phyloP scores from a whole-genome alignment of 2,329 filamentous ascomycete genomes.

The Davidsoniella virescens region DNA sequence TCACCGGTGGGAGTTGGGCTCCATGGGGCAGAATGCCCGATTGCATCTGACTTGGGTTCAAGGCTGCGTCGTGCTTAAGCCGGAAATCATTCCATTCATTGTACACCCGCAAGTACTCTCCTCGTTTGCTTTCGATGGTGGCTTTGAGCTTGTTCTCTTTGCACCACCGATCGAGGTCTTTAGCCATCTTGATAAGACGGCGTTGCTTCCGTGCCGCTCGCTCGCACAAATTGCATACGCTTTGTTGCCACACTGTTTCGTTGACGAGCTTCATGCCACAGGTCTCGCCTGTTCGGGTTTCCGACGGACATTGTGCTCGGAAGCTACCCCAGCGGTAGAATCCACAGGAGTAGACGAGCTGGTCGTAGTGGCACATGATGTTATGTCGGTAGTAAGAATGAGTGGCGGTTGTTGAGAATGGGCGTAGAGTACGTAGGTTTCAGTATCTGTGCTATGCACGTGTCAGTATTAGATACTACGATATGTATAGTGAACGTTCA shows the following conservation, averaged over 20 bases:
- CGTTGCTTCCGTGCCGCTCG: slow-evolving; percentile 77
- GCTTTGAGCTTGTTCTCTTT: slow-evolving; percentile 57
- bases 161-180: slow-evolving; percentile 63
- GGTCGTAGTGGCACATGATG: slow-evolving; percentile 88
- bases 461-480: too few species aligned
- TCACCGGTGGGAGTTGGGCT: too few species aligned
- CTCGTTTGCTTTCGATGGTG: slow-evolving; percentile 54
- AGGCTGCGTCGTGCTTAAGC: slow-evolving; percentile 20
- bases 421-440: background rate
- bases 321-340: slow-evolving; percentile 95
- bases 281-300: slow-evolving; percentile 90
- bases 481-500: too few species aligned
- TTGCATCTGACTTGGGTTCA: background rate
- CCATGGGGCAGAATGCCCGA: background rate
- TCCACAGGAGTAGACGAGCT: slow-evolving; percentile 68
- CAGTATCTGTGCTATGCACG: too few species aligned
- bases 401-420: background rate
- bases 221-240: slow-evolving; percentile 70
- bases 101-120: slow-evolving; percentile 50
- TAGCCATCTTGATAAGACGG: slow-evolving; percentile 55
- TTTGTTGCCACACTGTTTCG: slow-evolving; percentile 45
- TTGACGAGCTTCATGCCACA: slow-evolving; percentile 87
- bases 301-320: slow-evolving; percentile 80
- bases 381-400: background rate
- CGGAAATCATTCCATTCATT: slow-evolving; percentile 39